Evolutionary conservation across 139 green algal genomes (phyloP).

Genomic region (Chlamydomonas schloesseri): DNA sequence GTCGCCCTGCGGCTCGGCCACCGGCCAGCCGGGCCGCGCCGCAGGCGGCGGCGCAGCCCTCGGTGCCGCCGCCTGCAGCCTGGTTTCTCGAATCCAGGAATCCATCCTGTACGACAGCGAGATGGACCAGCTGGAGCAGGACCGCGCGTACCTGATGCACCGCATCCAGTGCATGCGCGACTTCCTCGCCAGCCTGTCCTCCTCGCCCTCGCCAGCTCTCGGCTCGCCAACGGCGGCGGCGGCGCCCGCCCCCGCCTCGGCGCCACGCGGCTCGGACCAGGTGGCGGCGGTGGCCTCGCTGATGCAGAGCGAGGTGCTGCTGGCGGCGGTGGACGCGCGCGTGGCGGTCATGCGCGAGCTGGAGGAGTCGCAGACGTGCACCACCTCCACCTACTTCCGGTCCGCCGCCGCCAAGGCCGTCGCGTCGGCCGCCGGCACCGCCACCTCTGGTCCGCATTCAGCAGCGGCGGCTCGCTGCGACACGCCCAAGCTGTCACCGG

Average conservation of each 20-base stretch:
- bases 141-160: conserved; percentile 10
- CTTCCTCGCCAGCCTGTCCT: no score
- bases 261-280: neutral
- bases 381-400: no score
- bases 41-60: neutral
- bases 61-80: neutral
- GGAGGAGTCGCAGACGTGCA: no score
- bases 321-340: conserved; percentile 14
- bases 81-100: conserved; percentile 17
- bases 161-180: neutral
- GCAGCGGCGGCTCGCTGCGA: neutral
- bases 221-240: no score
- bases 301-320: conserved; percentile 19
- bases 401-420: no score
- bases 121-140: conserved; percentile 41
- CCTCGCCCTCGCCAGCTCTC: no score
- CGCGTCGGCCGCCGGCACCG: no score
- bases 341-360: neutral
- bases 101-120: conserved; percentile 35
- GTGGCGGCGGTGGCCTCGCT: neutral
- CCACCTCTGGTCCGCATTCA: no score
- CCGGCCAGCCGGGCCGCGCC: neutral
- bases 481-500: no score
- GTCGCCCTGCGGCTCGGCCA: neutral
- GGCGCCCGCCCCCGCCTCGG: no score